phyloP scores from a whole-genome alignment of 169 alveolate species.

The Eimeria brunetti region DNA sequence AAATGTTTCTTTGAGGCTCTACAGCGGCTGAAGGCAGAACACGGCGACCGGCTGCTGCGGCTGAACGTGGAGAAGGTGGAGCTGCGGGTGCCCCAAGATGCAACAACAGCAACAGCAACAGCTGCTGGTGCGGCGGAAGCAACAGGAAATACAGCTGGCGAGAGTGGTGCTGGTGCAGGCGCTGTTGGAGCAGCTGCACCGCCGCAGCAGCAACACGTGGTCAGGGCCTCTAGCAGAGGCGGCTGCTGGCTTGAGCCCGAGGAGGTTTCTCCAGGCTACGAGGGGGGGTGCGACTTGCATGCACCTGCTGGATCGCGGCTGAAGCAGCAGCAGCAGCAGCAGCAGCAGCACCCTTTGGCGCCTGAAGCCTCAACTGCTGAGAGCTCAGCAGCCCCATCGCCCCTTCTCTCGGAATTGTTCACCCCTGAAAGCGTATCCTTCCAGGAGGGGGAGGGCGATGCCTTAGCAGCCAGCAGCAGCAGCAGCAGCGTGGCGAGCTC shows the following conservation, averaged over 20 bases:
- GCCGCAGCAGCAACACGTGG: background rate
- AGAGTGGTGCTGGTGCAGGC: no score
- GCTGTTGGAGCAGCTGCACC: constrained; percentile 4
- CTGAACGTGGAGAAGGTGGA: constrained; percentile 78
- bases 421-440: constrained; percentile 17
- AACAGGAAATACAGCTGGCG: background rate
- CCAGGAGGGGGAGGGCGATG: constrained; percentile 10
- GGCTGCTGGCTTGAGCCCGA: constrained; percentile 68
- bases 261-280: background rate
- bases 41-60: constrained; percentile 68
- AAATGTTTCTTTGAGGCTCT: constrained; percentile 5
- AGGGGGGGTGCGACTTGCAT: constrained; percentile 44
- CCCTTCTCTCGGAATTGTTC: constrained; percentile 24
- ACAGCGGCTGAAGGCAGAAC: constrained; percentile 41
- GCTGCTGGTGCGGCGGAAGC: constrained; percentile 11
- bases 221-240: constrained; percentile 64
- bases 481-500: background rate
- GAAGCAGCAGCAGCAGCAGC: constrained; percentile 50
- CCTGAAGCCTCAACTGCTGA: constrained; percentile 45
- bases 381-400: constrained; percentile 43
- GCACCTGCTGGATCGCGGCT: background rate
- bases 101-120: background rate
- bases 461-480: background rate
- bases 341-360: background rate
- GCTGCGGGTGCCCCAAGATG: constrained; percentile 45